Base-by-base conservation (phyloP, 352 stramenopile species). In the Phytophthora pluvialis region DNA sequence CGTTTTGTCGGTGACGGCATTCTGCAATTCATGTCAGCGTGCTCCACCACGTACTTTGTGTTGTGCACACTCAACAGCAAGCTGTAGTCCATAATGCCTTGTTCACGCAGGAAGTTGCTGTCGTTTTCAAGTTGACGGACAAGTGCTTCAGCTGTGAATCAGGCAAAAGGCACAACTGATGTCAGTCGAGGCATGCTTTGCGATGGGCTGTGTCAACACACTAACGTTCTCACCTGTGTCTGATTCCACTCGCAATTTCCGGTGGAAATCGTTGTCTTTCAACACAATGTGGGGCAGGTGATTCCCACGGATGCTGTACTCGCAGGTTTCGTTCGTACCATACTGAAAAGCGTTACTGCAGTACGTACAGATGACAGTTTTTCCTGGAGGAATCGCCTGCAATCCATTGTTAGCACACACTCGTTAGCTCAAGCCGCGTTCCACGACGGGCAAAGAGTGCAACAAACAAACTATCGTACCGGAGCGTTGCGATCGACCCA, bases 21-120 rank as follows among this genome's bases (percentile, higher is more conserved):
- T 18, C 80, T 72, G 9, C 21, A 75, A 16, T 70, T 64, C 13
- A 83, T 61, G 10, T 57, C 71, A 21, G 77, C 65, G 59, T 91
- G 80, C 40, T 95, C 85, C 25, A 95, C 83, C 29, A 91, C 78
- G 47, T 93, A 96, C 60, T 92, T 93, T 28, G 84, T 91, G 60
- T 81, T 93, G 73, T 93, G 85, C 3, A 97, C 78, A 69, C 89
- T 93, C 10, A 97, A 52, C 18, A 97, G 59, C 26, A 97, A 60
- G 21, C 81, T 94, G 70, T 97, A 97, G 73, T 97, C 90, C 73
- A 95, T 97, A 63, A 97, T 92, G 15, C 89, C 89, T 62, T 94
- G 81, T 9, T 76, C 66, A 21, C 79, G 77, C 29, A 97, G 60
- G 40, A 96, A 97, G 6, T 75, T 75, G 54, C 76, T 91, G 47